A percentile compares a stretch with the other conserved stretches of the same genome.
These are phyloP conservation scores for Pythium catenulatum DNA, from an alignment of 352 stramenopile species.

Conservation along the genomic window DNA sequence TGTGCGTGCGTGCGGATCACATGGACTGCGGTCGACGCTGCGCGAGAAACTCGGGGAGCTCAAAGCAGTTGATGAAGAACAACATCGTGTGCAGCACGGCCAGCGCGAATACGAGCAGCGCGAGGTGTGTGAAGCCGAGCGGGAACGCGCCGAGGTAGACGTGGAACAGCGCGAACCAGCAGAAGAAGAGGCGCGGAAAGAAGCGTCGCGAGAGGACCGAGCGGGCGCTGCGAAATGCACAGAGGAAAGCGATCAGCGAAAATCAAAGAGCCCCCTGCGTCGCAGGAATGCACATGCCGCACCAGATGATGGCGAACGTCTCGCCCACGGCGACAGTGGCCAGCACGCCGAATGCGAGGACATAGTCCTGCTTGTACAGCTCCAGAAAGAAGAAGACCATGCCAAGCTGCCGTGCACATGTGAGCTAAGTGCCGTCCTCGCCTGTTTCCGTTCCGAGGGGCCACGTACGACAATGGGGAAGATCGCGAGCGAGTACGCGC, in stretches of 20 bases:
- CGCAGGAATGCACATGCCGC: conserved; percentile 18
- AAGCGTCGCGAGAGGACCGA: conserved; percentile 82
- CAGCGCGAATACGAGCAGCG: conserved; percentile 70
- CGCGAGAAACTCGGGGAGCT: conserved; percentile 73
- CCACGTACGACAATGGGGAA: conserved; percentile 94
- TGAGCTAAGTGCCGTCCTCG: no score
- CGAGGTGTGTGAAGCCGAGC: conserved; percentile 95
- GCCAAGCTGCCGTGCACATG: conserved; percentile 93
- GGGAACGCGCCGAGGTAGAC: conserved; percentile 97
- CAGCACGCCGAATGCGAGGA: conserved; percentile 95
- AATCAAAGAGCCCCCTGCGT: no score
- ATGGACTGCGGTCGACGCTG: background rate
- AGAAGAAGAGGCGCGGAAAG: conserved; percentile 95
- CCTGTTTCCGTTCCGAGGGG: no score
- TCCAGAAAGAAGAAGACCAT: conserved; percentile 98
- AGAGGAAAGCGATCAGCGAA: no score
- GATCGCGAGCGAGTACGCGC: conserved; percentile 96
- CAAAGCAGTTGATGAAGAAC: conserved; percentile 86
- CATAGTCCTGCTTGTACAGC: conserved; percentile 94
- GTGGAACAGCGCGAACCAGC: conserved; percentile 96
- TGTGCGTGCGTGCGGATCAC: background rate
- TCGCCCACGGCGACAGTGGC: conserved; percentile 94
- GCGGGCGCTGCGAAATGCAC: conserved; percentile 90
- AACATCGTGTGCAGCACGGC: conserved; percentile 77
- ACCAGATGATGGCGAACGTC: conserved; percentile 94